Percentiles rank a stretch among this genome's conserved stretches.
phyloP scores from a whole-genome alignment of 352 stramenopile genomes.

The Phytophthora melonis region DNA sequence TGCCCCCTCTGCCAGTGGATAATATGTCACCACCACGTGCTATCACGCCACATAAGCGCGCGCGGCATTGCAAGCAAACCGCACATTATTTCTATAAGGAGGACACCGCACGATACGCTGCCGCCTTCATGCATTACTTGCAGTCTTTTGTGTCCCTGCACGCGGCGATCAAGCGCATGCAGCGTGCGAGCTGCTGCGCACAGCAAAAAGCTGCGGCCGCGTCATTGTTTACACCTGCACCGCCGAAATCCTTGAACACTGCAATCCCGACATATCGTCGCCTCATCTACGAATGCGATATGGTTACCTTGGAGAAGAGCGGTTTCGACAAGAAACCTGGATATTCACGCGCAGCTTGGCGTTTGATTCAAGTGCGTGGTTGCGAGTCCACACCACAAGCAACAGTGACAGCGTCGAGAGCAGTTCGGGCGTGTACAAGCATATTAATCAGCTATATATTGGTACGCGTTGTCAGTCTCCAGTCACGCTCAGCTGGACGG shows the following conservation, averaged over 20 bases:
- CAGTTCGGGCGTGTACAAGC: too few relatives aligned
- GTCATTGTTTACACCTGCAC: neutral
- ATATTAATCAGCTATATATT: neutral
- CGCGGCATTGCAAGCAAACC: neutral
- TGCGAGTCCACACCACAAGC: neutral
- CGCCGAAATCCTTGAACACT: slow-evolving; percentile 3
- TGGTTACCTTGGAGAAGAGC: neutral
- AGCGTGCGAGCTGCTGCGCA: neutral
- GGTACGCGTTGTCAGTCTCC: neutral
- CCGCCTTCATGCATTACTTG: neutral
- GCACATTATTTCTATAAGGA: neutral
- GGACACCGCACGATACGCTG: neutral
- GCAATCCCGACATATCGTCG: slow-evolving; percentile 20
- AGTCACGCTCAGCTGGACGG: neutral
- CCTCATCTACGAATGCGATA: slow-evolving; percentile 24
- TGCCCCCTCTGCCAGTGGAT: neutral
- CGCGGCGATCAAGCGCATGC: neutral
- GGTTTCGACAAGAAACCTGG: neutral
- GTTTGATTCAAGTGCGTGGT: neutral
- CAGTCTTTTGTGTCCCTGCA: neutral
- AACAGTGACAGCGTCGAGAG: too few relatives aligned
- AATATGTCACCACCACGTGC: neutral
- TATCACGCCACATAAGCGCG: neutral
- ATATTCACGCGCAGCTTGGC: neutral
- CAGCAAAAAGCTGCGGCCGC: slow-evolving; percentile 1